A percentile compares a stretch with the other conserved stretches of the same genome.
phyloP scores from a whole-genome alignment of 495 filamentous ascomycete genomes.

The Schizothecium vesticola region DNA sequence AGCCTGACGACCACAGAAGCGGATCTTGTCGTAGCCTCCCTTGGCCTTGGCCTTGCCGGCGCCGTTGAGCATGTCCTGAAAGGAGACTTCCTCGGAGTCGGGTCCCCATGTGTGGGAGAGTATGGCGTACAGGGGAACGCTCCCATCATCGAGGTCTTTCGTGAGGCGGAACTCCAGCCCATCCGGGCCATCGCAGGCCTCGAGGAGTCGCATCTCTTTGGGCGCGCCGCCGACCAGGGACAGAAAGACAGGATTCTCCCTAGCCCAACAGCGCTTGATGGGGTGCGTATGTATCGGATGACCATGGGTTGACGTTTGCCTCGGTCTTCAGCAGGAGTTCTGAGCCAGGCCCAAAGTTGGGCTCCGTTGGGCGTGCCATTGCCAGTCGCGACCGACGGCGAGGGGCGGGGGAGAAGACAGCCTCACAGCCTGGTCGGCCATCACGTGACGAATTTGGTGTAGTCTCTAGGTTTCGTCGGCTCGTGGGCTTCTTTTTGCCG shows the following conservation, averaged over 20 bases:
- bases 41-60: background rate
- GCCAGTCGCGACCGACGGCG: background rate
- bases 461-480: too few species aligned
- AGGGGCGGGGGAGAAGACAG: background rate
- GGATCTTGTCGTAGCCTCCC: background rate
- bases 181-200: background rate
- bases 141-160: background rate
- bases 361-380: background rate
- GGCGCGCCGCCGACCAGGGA: background rate
- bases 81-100: background rate
- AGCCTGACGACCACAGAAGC: background rate
- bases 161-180: background rate
- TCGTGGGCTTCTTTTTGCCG: too few species aligned
- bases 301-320: too few species aligned
- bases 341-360: background rate
- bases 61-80: background rate
- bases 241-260: background rate
- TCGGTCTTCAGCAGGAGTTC: too few species aligned
- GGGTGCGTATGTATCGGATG: background rate
- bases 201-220: background rate
- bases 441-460: too few species aligned
- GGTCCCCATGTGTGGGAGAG: background rate
- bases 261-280: background rate
- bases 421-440: background rate
- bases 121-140: background rate